These are phyloP conservation scores for Botrytis squamosa DNA, from an alignment of 2,329 filamentous ascomycete genomes.

Conservation along the genomic window DNA sequence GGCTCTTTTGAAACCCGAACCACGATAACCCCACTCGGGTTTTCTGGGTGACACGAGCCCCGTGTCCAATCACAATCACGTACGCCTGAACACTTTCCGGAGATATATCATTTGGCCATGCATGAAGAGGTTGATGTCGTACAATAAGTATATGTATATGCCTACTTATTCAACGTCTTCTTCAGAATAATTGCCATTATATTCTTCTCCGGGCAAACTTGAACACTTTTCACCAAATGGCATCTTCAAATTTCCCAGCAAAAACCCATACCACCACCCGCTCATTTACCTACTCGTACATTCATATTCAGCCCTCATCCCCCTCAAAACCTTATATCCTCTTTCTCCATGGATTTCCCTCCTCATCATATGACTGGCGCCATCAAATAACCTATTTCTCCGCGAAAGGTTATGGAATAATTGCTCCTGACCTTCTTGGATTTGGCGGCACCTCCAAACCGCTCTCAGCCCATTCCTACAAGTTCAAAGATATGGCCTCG, in stretches of 20 bases:
- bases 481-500: conserved; percentile 33
- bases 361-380: conserved; percentile 46
- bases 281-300: conserved; percentile 13
- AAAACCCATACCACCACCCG: conserved; percentile 1
- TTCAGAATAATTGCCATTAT: neutral
- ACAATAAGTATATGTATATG: neutral
- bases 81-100: neutral
- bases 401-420: conserved; percentile 43
- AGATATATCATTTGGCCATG: neutral
- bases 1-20: neutral
- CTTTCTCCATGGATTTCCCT: conserved; percentile 51
- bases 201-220: neutral
- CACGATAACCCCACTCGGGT: neutral
- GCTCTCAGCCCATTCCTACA: conserved; percentile 34
- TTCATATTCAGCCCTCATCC: neutral
- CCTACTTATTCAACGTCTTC: neutral
- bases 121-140: neutral
- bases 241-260: neutral
- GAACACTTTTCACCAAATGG: neutral
- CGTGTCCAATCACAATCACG: neutral
- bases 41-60: neutral
- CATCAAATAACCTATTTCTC: conserved; percentile 31
- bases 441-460: conserved; percentile 42
- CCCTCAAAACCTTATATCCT: conserved; percentile 37
- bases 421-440: conserved; percentile 46